Conservation (phyloP, 108 stramenopile genomes). For the Nannochloropsis salina region DNA sequence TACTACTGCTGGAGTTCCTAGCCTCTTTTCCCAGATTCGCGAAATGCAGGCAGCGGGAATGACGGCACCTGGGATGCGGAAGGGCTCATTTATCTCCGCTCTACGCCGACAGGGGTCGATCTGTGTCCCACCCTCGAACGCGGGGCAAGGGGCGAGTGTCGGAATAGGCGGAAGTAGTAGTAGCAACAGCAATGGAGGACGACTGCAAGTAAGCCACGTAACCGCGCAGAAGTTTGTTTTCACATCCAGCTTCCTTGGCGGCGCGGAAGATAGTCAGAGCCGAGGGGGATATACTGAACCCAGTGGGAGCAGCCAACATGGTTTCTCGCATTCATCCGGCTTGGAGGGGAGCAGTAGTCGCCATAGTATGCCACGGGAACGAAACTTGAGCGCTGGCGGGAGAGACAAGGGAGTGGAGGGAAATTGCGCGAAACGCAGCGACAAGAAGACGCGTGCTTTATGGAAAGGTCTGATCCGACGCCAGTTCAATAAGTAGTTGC, state of each 20-base stretch:
- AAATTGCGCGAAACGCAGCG: background rate
- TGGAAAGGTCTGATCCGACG: slow-evolving; percentile 11
- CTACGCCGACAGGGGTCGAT: background rate
- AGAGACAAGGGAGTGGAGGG: background rate
- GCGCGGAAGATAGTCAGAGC: background rate
- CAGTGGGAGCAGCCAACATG: background rate
- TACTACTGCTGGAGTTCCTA: background rate
- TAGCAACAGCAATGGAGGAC: background rate
- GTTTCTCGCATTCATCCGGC: background rate
- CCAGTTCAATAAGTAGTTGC: background rate
- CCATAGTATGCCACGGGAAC: background rate
- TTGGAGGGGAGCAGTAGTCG: background rate
- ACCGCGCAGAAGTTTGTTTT: slow-evolving; percentile 7
- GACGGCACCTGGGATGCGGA: background rate
- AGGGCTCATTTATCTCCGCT: background rate
- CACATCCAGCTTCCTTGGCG: background rate
- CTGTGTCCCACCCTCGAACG: background rate
- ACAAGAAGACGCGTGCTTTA: slow-evolving; percentile 11
- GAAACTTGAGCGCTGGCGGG: background rate
- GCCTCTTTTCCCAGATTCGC: background rate
- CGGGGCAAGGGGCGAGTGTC: background rate
- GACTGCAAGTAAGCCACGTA: background rate
- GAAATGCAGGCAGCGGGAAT: slow-evolving; percentile 4
- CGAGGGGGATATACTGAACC: background rate
- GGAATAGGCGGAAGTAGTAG: background rate